These are phyloP conservation scores for Sesbania bispinosa DNA, from an alignment of 306 rosid species.

Conservation along the genomic window DNA sequence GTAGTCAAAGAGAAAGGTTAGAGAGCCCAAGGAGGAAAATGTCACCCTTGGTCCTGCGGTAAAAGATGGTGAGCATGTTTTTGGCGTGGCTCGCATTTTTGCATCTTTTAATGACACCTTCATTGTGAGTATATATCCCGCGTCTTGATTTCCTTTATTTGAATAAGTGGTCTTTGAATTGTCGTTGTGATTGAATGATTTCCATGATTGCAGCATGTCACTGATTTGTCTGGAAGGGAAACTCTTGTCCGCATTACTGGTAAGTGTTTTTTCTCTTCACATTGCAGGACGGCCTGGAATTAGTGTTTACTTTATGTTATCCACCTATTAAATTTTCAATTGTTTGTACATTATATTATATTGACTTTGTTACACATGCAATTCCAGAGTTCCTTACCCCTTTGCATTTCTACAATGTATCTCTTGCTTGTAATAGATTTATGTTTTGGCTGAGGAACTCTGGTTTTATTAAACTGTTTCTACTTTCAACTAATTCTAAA, in stretches of 20 bases:
- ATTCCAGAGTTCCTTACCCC: too few species aligned
- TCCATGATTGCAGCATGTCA: conserved; percentile 54
- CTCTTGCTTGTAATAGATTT: not conserved
- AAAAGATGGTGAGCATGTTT: too few species aligned
- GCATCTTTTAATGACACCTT: too few species aligned
- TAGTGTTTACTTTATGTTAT: too few species aligned
- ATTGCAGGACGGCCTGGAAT: too few species aligned
- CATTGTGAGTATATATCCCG: not conserved
- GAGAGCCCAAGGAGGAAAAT: too few species aligned
- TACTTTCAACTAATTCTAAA: not conserved
- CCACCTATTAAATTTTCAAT: too few species aligned
- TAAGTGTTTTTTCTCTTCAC: conserved; percentile 21
- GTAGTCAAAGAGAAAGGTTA: too few species aligned
- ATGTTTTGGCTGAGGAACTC: not conserved
- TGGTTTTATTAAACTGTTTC: not conserved
- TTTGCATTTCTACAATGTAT: not conserved
- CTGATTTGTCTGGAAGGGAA: too few species aligned
- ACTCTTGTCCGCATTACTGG: conserved; percentile 74
- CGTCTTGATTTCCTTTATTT: not conserved
- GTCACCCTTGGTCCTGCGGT: too few species aligned
- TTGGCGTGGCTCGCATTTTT: too few species aligned
- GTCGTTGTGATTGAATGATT: not conserved
- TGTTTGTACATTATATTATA: not conserved
- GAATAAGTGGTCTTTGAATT: not conserved
- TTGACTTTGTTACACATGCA: too few species aligned